Evolutionary conservation across 2,329 filamentous ascomycete species (phyloP), one percentile per base, ranked within the genome.

Genomic region (Fusarium algeriense): DNA sequence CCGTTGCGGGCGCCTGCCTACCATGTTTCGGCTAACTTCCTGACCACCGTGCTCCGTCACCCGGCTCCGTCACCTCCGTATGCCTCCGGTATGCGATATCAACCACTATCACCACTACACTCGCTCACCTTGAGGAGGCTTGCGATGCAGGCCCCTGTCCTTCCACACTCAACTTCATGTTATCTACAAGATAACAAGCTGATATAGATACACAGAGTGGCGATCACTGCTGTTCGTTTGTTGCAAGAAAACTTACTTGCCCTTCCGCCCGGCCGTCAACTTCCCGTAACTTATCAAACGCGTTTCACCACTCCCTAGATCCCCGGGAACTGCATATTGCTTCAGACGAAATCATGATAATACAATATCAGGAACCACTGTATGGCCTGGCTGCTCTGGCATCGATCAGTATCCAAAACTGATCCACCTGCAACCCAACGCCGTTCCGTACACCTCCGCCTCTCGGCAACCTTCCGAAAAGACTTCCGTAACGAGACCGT

Each of bases 391-490:
- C 58, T 52, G 44, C 44, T 26, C 61, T 70, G 53, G 30, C 58
- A 70, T 52, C 32, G 54, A 59, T 59, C 41, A 63, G 34, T 32
- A 46, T 43, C 40, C 44, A 56, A 64, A 55, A 26, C 52, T 52
- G 45, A 45, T 53, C 68, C 67, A 64, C 63, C 34, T 23, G 40
- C 35, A 50, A 48, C 38, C 40, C 43, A 69, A 69, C 54, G 17
- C 38, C 50, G 61, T 75, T 75, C 73, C 73, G 71, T 76, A 57
- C 71, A 72, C 66, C 63, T 72, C 74, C 72, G 74, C 72, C 71
- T 66, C 70, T 76, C 74, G 74, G 74, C 54, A 71, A 76, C 74
- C 68, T 73, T 76, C 74, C 74, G 74, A 75, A 56, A 54, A 44
- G 43, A 57, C 67, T 44, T 67, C 61, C 56, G 62, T 52, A 56